Evolutionary conservation across 176 grass and related monocot species (phyloP).

Genomic region (Hordeum vulgare): DNA sequence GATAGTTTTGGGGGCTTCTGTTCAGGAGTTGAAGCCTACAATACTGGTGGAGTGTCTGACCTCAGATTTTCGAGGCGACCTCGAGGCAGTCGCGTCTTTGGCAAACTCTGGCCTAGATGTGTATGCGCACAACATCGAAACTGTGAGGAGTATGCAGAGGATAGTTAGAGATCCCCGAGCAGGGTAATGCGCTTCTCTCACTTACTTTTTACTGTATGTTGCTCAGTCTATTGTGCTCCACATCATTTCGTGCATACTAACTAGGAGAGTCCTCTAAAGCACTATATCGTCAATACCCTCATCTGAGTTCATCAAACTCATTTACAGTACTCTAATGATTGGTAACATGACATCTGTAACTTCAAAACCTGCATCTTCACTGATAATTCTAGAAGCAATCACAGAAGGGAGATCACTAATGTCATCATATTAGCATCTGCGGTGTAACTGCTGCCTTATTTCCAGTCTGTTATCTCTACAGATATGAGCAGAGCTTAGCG

Average conservation of each 20-base stretch:
- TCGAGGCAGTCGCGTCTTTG: slow-evolving; percentile 56
- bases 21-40: slow-evolving; percentile 72
- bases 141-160: slow-evolving; percentile 66
- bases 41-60: slow-evolving; percentile 85
- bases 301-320: background rate
- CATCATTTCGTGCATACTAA: background rate
- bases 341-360: background rate
- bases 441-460: background rate
- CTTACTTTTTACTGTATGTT: background rate
- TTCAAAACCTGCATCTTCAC: background rate
- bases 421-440: background rate
- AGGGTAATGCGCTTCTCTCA: slow-evolving; percentile 39
- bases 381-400: background rate
- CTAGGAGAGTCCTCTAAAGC: background rate
- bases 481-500: slow-evolving; percentile 69
- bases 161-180: slow-evolving; percentile 93
- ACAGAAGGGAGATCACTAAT: background rate
- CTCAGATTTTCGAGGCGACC: slow-evolving; percentile 87
- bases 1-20: background rate
- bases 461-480: slow-evolving; percentile 1
- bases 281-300: background rate
- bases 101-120: slow-evolving; percentile 80
- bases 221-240: background rate
- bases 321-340: background rate
- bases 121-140: slow-evolving; percentile 94